Conservation (phyloP, 805 yeast species). For the Saccharomycopsis olivae region DNA sequence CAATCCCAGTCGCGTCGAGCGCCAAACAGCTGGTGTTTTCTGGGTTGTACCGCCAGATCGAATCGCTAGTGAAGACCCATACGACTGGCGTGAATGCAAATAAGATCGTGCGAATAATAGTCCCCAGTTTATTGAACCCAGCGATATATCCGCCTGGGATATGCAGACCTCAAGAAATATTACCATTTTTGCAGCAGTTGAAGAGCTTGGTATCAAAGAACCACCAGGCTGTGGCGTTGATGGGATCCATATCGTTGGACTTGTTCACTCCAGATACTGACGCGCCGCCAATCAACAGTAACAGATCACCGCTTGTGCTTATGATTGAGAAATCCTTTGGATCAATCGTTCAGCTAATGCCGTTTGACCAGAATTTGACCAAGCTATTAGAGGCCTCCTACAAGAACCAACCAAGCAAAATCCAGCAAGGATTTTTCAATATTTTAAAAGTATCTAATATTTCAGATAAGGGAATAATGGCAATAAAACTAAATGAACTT, state of each 20-base stretch:
- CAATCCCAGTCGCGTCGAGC: too few species aligned
- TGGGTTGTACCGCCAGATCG: too few species aligned
- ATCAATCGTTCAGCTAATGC: conserved; percentile 62
- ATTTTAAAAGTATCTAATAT: conserved; percentile 61
- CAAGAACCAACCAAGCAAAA: conserved; percentile 59
- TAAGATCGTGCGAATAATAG: conserved; percentile 49
- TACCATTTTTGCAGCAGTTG: conserved; percentile 54
- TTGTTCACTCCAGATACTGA: conserved; percentile 36
- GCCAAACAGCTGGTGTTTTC: too few species aligned
- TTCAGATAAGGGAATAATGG: conserved; percentile 74
- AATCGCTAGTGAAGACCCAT: conserved; percentile 32
- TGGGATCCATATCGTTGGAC: conserved; percentile 52
- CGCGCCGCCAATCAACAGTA: conserved; percentile 7
- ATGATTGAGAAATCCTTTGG: conserved; percentile 53
- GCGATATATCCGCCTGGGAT: conserved; percentile 48
- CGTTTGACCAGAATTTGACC: conserved; percentile 67
- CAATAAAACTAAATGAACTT: conserved; percentile 59
- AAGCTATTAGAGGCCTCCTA: conserved; percentile 59
- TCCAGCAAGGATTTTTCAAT: conserved; percentile 81
- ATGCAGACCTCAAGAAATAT: conserved; percentile 34
- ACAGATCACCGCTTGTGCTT: conserved; percentile 32
- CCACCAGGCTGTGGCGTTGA: conserved; percentile 35
- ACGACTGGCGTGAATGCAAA: conserved; percentile 19
- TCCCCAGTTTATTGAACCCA: conserved; percentile 79
- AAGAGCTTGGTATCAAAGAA: conserved; percentile 41